Base-by-base conservation (phyloP, 768 basidiomycete species). In the Mycena galericulata region DNA sequence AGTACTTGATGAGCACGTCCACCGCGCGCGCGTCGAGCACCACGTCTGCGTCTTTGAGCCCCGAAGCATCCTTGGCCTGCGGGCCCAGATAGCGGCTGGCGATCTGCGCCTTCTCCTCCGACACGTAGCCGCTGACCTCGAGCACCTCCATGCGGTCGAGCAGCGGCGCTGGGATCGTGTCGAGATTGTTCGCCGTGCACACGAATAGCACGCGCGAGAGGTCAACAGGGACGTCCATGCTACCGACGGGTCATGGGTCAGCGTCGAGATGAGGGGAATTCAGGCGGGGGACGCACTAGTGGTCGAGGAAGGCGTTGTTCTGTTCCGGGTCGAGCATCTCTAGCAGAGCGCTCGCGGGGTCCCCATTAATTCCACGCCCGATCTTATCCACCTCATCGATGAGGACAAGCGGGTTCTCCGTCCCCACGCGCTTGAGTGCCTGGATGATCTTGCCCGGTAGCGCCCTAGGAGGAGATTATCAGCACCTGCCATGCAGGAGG, bases 361-460 rank as follows among this genome's bases (percentile, higher is more conserved):
- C 96, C 0, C 96, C 96, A 73, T 97, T 97, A 68, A 92, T 89
- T 0, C 95, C 96, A 41, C 94, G 84, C 20, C 95, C 94, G 64
- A 98, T 95, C 84, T 98, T 98, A 81, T 98, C 96, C 18, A 98
- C 93, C 77, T 98, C 96, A 72, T 98, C 96, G 67, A 97, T 97
- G 46, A 98, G 81, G 15, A 98, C 95, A 18, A 98, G 85, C 0
- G 96, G 96, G 76, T 98, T 98, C 80, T 97, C 95, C 18, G 94
- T 96, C 15, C 94, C 94, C 27, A 97, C 95, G 38, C 95, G 89
- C 81, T 96, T 97, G 69, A 97, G 80, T 0, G 96, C 96, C 76
- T 97, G 95, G 61, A 97, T 95, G 66, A 97, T 95, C 85, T 97
- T 98, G 38, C 96, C 96, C 0, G 96, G 96, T 46, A 98, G 84